Percentiles rank a stretch among this genome's conserved stretches.
Evolutionary conservation across 2,329 filamentous ascomycete species (phyloP).

Genomic region (Calonectria fujianensis): DNA sequence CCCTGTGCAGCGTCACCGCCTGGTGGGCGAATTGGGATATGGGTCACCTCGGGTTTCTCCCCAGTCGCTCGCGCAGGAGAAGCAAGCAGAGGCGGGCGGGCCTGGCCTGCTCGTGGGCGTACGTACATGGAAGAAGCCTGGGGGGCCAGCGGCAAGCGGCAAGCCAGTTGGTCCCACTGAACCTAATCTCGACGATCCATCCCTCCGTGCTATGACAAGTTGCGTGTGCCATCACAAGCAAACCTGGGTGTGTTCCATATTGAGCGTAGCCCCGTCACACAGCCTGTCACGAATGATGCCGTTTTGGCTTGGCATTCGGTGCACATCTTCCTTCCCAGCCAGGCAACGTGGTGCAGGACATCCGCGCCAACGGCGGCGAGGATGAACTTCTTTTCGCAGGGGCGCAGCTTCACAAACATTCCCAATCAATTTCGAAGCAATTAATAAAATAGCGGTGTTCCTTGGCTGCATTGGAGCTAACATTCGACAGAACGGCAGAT

Average conservation of each 20-base stretch:
- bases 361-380: constrained; percentile 26
- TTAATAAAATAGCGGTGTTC: background rate
- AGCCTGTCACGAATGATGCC: constrained; percentile 28
- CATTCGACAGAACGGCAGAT: background rate
- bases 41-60: constrained; percentile 33
- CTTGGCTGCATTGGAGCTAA: background rate
- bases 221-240: constrained; percentile 19
- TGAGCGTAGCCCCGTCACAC: constrained; percentile 4
- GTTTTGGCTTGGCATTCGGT: constrained; percentile 25
- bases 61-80: background rate
- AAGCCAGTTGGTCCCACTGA: constrained; percentile 46
- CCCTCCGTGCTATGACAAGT: constrained; percentile 19
- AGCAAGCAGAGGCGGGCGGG: background rate
- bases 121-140: constrained; percentile 16
- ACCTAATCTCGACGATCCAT: constrained; percentile 57
- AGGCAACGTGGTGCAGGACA: background rate
- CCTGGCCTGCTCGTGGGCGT: background rate
- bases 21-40: constrained; percentile 23
- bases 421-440: background rate
- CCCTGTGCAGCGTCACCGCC: constrained; percentile 30
- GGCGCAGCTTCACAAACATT: background rate
- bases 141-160: constrained; percentile 17
- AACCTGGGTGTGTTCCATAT: constrained; percentile 7
- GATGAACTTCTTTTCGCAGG: background rate
- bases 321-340: constrained; percentile 17